Evolutionary conservation across 2,329 filamentous ascomycete genomes (phyloP).

Genomic region (Arthroderma uncinatum): DNA sequence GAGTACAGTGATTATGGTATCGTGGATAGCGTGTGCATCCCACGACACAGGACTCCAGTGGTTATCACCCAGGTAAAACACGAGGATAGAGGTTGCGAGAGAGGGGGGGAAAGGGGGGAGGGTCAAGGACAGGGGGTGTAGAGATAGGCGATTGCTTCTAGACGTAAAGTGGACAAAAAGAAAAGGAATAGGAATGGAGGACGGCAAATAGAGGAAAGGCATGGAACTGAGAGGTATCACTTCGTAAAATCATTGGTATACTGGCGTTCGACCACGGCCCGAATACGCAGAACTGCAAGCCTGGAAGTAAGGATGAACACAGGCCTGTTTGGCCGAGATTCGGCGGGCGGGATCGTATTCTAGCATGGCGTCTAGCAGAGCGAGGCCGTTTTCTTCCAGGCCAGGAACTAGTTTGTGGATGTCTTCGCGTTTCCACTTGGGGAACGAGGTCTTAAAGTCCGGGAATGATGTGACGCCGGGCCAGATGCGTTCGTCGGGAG

Average conservation of each 20-base stretch:
- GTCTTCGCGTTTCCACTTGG: constrained; percentile 72
- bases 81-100: not conserved
- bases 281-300: constrained; percentile 40
- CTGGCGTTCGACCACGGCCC: constrained; percentile 28
- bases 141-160: not conserved
- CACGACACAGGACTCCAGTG: not conserved
- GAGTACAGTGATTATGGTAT: not conserved
- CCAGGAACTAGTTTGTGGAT: constrained; percentile 55
- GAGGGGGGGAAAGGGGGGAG: not conserved
- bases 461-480: constrained; percentile 90
- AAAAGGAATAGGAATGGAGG: not conserved
- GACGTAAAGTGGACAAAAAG: not conserved
- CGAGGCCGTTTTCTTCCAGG: constrained; percentile 52
- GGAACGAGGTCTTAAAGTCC: constrained; percentile 85
- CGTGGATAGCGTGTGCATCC: not conserved
- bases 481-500: constrained; percentile 71
- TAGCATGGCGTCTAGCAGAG: constrained; percentile 54
- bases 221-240: not conserved
- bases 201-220: not conserved
- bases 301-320: constrained; percentile 71
- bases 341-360: constrained; percentile 79
- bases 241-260: constrained; percentile 28
- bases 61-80: not conserved
- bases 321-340: constrained; percentile 80
- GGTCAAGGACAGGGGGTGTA: not conserved